Conservation (phyloP, 352 stramenopile species). For the Aphanomyces astaci region DNA sequence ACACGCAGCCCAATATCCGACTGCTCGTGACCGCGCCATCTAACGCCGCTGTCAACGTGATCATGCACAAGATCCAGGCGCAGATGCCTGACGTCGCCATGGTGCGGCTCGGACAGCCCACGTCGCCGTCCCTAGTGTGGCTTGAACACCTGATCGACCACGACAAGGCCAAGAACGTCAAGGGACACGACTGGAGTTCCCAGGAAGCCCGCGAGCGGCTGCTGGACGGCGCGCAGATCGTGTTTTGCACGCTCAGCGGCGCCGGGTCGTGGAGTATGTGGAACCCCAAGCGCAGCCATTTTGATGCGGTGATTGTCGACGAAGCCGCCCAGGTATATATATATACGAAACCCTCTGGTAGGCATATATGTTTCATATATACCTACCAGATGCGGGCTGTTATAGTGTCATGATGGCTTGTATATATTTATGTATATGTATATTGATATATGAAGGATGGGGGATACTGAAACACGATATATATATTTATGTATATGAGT, state of each 20-base stretch:
- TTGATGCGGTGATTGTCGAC: slow-evolving; percentile 25
- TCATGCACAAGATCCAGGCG: slow-evolving; percentile 58
- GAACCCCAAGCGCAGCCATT: slow-evolving; percentile 11
- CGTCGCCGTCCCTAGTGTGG: background rate
- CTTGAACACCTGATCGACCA: slow-evolving; percentile 16
- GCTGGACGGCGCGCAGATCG: slow-evolving; percentile 65
- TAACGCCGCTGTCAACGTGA: slow-evolving; percentile 71
- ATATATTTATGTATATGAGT: too few species aligned
- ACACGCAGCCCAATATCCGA: slow-evolving; percentile 46
- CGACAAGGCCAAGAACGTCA: background rate
- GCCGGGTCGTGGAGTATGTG: slow-evolving; percentile 58
- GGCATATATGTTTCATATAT: too few species aligned
- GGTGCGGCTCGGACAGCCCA: slow-evolving; percentile 6
- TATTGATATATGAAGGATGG: too few species aligned
- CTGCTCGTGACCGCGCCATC: slow-evolving; percentile 68
- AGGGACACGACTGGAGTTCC: background rate
- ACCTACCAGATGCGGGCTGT: too few species aligned
- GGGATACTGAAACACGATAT: too few species aligned
- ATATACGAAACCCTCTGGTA: too few species aligned
- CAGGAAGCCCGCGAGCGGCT: slow-evolving; percentile 53
- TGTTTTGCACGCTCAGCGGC: slow-evolving; percentile 81
- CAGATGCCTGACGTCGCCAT: slow-evolving; percentile 47
- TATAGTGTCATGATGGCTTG: too few species aligned
- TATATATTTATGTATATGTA: too few species aligned
- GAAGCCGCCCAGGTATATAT: slow-evolving; percentile 23